phyloP scores from a whole-genome alignment of 805 yeast species.

The Candida ponderosae region DNA sequence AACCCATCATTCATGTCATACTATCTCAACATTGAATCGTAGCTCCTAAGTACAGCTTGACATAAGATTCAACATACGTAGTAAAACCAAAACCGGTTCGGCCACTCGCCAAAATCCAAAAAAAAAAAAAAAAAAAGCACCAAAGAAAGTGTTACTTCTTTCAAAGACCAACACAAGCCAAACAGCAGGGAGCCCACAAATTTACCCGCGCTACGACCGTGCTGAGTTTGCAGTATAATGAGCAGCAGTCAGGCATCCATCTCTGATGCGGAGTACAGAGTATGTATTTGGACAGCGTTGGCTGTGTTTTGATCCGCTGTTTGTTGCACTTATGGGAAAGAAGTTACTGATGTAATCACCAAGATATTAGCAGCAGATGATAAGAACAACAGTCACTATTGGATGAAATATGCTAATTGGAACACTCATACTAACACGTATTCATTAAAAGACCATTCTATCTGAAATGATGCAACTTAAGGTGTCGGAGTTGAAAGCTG shows the following conservation, averaged over 20 bases:
- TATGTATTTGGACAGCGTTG: neutral
- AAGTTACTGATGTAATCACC: no score
- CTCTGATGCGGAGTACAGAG: neutral
- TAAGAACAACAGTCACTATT: no score
- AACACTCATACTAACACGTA: no score
- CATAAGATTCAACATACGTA: no score
- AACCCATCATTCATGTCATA: no score
- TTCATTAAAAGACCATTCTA: conserved; percentile 12
- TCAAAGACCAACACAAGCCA: neutral
- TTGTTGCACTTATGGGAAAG: no score
- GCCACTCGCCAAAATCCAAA: neutral
- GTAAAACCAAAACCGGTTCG: neutral
- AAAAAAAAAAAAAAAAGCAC: no score
- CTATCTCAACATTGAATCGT: no score
- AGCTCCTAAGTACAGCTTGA: no score
- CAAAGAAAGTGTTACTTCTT: neutral
- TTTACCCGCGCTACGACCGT: neutral
- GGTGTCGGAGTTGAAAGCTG: conserved; percentile 43
- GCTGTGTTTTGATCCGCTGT: no score
- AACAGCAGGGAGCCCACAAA: neutral
- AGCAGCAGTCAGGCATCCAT: neutral
- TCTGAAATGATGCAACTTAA: conserved; percentile 28
- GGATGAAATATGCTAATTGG: no score
- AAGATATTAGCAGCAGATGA: no score
- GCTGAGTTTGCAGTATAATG: neutral